These are phyloP conservation scores for Dryas octopetala DNA, from an alignment of 306 rosid genomes.

Conservation along the genomic window DNA sequence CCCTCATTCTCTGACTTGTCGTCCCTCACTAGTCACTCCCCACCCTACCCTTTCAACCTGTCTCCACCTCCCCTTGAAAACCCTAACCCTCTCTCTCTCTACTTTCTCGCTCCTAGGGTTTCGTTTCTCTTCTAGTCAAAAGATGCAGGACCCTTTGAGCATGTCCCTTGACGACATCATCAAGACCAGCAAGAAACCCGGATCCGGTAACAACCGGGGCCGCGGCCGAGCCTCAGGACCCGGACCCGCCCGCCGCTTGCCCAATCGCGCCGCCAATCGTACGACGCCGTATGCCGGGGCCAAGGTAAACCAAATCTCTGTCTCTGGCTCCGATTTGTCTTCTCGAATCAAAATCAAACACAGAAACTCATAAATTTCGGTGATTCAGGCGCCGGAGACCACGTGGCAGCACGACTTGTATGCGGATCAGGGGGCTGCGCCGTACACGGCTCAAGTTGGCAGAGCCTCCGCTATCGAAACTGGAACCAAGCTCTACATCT, in stretches of 20 bases:
- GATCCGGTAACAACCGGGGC: constrained; percentile 55
- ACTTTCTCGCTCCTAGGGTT: constrained; percentile 24
- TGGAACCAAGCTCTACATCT: constrained; percentile 85
- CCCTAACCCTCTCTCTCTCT: constrained; percentile 18
- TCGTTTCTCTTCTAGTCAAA: constrained; percentile 12
- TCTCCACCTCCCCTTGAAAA: neutral
- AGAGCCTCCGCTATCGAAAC: constrained; percentile 87
- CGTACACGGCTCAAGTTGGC: constrained; percentile 41
- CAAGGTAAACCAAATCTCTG: constrained; percentile 44
- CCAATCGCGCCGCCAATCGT: constrained; percentile 65
- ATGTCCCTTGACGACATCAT: constrained; percentile 89
- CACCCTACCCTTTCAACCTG: neutral
- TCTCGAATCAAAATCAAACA: neutral
- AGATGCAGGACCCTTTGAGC: constrained; percentile 68
- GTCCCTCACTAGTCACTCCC: neutral
- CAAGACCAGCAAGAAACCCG: constrained; percentile 79
- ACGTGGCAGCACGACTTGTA: constrained; percentile 92
- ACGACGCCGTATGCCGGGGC: constrained; percentile 57
- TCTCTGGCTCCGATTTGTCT: constrained; percentile 21
- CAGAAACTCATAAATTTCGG: constrained; percentile 15
- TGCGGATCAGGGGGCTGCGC: constrained; percentile 52
- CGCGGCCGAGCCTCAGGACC: constrained; percentile 50
- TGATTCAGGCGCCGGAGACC: constrained; percentile 78
- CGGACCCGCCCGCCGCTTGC: constrained; percentile 82
- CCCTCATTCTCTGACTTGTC: neutral